Conservation (phyloP, 1,139 yeast species). For the Debaryomyces sp. region DNA sequence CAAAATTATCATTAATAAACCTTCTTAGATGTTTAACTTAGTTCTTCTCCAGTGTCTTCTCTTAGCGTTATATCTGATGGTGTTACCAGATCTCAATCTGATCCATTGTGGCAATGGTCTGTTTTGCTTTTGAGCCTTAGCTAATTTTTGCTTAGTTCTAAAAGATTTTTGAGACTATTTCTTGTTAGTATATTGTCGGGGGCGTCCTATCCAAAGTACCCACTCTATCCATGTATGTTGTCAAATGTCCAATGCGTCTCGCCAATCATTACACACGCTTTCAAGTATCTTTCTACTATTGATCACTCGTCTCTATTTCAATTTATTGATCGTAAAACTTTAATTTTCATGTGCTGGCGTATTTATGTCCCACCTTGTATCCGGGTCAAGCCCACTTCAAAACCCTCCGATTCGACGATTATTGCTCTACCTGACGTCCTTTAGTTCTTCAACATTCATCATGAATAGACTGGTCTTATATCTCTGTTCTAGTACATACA, state of each 20-base stretch:
- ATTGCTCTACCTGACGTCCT: not conserved
- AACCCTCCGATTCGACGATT: not conserved
- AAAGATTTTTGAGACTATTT: conserved; percentile 91
- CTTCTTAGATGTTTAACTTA: conserved; percentile 90
- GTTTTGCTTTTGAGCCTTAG: conserved; percentile 99
- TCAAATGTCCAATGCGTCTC: not conserved
- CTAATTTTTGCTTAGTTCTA: conserved; percentile 98
- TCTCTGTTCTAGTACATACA: conserved; percentile 28
- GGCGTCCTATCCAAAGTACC: not conserved
- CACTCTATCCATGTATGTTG: not conserved
- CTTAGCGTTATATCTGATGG: conserved; percentile 98
- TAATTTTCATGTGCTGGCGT: not conserved
- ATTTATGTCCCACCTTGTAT: not conserved
- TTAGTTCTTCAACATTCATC: not conserved
- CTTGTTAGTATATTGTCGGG: conserved; percentile 22
- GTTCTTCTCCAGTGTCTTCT: conserved; percentile 99
- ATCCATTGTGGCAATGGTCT: conserved; percentile 99
- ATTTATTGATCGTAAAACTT: not conserved
- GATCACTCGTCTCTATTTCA: not conserved
- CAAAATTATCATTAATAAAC: conserved; percentile 9
- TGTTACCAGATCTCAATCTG: conserved; percentile 98
- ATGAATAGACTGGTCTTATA: not conserved
- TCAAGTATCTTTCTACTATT: not conserved
- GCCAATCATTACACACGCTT: not conserved
- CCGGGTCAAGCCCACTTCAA: not conserved